Conservation (phyloP, 2,329 filamentous ascomycete species). For the Botrytis cinerea region DNA sequence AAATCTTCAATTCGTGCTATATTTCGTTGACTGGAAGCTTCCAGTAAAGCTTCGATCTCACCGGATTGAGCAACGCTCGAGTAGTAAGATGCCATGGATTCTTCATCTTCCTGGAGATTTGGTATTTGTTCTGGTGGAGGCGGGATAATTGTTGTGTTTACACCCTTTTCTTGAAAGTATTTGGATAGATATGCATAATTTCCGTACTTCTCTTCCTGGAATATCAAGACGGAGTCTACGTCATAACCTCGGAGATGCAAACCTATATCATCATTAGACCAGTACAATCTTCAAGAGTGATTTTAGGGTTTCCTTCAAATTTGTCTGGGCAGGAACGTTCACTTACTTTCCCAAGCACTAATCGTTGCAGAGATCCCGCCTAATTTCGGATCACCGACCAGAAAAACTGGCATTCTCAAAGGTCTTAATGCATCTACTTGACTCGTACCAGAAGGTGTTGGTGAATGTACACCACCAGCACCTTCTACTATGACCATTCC, state of each 20-base stretch:
- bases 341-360: conserved; percentile 66
- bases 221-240: conserved; percentile 68
- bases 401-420: conserved; percentile 69
- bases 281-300: not conserved
- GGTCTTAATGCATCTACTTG: conserved; percentile 79
- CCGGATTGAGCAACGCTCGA: conserved; percentile 46
- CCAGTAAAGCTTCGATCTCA: conserved; percentile 50
- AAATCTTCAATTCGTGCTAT: conserved; percentile 57
- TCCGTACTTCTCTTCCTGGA: conserved; percentile 64
- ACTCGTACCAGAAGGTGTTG: conserved; percentile 71
- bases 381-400: conserved; percentile 73
- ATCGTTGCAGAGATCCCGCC: conserved; percentile 82
- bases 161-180: conserved; percentile 64
- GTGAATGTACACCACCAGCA: conserved; percentile 79
- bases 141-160: conserved; percentile 58
- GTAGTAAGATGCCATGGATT: conserved; percentile 67
- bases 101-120: conserved; percentile 50
- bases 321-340: no score
- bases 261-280: conserved; percentile 46
- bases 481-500: conserved; percentile 76
- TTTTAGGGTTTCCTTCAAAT: accelerated
- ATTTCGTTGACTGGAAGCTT: conserved; percentile 56
- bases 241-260: conserved; percentile 78
- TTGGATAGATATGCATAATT: conserved; percentile 68
- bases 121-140: conserved; percentile 55